Conservation (phyloP, 805 yeast genomes). For the Teunomyces pallodes region DNA sequence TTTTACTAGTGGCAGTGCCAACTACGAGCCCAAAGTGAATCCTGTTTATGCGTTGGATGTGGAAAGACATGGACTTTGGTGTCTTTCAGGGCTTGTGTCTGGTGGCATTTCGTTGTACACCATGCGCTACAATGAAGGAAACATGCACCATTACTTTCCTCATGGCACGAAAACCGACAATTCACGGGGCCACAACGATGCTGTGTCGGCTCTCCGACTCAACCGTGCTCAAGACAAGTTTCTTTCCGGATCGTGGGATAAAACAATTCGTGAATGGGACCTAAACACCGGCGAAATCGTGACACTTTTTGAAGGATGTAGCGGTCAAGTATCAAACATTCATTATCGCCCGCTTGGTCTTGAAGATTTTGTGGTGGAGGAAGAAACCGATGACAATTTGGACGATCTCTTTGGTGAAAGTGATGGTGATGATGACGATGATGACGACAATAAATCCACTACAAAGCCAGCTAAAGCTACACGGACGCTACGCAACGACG, state of each 20-base stretch:
- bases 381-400: constrained; percentile 29
- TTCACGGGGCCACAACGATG: constrained; percentile 55
- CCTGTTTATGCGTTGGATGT: constrained; percentile 89
- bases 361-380: constrained; percentile 37
- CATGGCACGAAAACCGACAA: constrained; percentile 32
- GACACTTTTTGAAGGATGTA: constrained; percentile 50
- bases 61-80: constrained; percentile 80
- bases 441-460: constrained; percentile 5
- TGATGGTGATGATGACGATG: constrained; percentile 30
- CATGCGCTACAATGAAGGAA: constrained; percentile 78
- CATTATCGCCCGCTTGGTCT: constrained; percentile 66
- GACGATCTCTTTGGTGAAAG: constrained; percentile 50
- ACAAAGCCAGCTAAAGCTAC: constrained; percentile 10
- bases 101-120: constrained; percentile 90
- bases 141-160: constrained; percentile 68
- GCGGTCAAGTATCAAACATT: constrained; percentile 78
- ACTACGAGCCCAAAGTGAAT: constrained; percentile 61
- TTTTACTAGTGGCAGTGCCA: constrained; percentile 34
- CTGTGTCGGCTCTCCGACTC: constrained; percentile 70
- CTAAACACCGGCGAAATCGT: constrained; percentile 62
- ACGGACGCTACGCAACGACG: constrained; percentile 32
- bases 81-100: constrained; percentile 72
- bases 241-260: constrained; percentile 91
- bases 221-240: constrained; percentile 61
- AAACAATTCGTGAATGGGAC: constrained; percentile 78